Evolutionary conservation across 1,284 basidiomycete genomes (phyloP), one percentile per base, ranked within the genome.

Genomic region (Moesziomyces parantarcticus): DNA sequence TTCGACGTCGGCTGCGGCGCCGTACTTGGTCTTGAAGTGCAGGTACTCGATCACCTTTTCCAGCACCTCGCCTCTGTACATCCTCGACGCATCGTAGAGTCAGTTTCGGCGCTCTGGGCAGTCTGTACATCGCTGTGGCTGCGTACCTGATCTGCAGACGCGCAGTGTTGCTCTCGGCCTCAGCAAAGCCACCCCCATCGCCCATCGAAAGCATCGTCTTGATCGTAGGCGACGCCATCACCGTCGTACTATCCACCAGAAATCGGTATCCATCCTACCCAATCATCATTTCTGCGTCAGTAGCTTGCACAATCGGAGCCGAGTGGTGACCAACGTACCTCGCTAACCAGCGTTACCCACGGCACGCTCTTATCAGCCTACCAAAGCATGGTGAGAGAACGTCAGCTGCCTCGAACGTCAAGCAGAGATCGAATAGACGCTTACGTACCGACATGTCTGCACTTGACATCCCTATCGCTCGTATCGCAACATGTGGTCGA

Each of bases 1-100:
- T 45, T 92, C 90, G 70, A 90, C 89, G 67, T 89, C 90, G 2
- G 87, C 84, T 0, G 85, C 85, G 16, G 86, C 86, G 58, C 89
- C 87, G 80, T 92, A 92, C 61, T 90, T 86, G 0, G 88, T 86
- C 84, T 91, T 92, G 87, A 91, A 93, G 55, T 88, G 85, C 84
- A 94, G 89, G 79, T 92, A 94, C 82, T 94, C 92, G 41, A 90
- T 87, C 32, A 93, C 86, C 79, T 92, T 93, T 82, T 93, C 92
- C 2, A 92, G 88, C 25, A 93, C 89, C 40, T 90, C 87, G 3
- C 88, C 90, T 29, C 92, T 92, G 76, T 18, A 42, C 39, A 50
- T 40, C 11, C 46, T 4, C 10, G 14, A n/a, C 32, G 13, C 46
- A 25, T 29, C 52, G 22, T 18, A 5, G 18, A 18, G 34, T 36